phyloP scores from a whole-genome alignment of 352 stramenopile species.

The Ophiocytium majus region DNA sequence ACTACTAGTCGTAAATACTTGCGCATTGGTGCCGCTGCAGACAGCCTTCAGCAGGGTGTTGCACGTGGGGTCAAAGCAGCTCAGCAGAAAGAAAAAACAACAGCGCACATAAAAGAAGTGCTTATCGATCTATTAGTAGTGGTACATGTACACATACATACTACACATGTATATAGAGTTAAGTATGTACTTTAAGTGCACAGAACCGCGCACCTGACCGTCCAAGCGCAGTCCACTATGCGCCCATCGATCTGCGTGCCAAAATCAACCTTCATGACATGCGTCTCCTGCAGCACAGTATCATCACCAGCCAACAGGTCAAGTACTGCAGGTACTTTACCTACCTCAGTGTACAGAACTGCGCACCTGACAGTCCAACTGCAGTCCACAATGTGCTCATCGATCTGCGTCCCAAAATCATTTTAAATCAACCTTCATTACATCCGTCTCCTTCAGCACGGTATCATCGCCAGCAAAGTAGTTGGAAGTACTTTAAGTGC shows the following conservation, averaged over 20 bases:
- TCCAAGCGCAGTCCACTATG: conserved; percentile 97
- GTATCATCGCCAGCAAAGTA: conserved; percentile 89
- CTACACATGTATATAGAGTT: too few species aligned
- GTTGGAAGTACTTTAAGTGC: too few species aligned
- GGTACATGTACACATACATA: neutral
- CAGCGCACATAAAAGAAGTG: too few species aligned
- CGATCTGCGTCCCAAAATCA: conserved; percentile 94
- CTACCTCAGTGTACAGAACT: conserved; percentile 8
- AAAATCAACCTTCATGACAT: conserved; percentile 97
- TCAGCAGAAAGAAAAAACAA: too few species aligned
- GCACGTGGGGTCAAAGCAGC: too few species aligned
- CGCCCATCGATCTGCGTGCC: conserved; percentile 91
- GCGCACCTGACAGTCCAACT: conserved; percentile 81
- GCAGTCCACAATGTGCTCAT: conserved; percentile 94
- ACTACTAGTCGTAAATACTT: too few species aligned
- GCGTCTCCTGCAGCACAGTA: conserved; percentile 82
- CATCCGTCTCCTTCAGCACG: conserved; percentile 84
- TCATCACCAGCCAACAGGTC: too few species aligned
- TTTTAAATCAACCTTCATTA: conserved; percentile 97
- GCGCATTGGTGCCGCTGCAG: too few species aligned
- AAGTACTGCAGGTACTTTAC: too few species aligned
- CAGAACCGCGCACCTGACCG: conserved; percentile 69
- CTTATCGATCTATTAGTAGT: too few species aligned
- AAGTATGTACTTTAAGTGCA: too few species aligned
- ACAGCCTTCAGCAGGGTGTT: too few species aligned